Base-by-base conservation (phyloP, 164 flowering plant genomes). In the Berberis vulgaris region DNA sequence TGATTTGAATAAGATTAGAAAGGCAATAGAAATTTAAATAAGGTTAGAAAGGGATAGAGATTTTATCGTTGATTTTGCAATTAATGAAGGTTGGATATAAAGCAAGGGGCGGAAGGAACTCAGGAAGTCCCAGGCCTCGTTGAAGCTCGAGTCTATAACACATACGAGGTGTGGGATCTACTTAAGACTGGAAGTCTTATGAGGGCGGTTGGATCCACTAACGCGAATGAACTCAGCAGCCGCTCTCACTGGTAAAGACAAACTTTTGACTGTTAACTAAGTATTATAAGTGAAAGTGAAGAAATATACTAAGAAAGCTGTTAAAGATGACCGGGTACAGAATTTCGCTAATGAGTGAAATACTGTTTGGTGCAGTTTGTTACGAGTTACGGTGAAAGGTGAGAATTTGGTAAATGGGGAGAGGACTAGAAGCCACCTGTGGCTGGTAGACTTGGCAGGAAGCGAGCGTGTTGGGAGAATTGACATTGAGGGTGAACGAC, bases 361-460 rank as follows among this genome's bases (percentile, higher is more conserved):
- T 12, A 39, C 49, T 4, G 9, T 63, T 43, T 54, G 3, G 41
- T 73, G 76, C 67, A 91, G 97, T 73, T 77, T 89, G 82, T 57
- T 89, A 76, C 76, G 92, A 54, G 89, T 91, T 64, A 82, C 84
- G 13, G 86, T 89, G 12, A 77, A 71, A 68, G 92, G 86, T 26
- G 84, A 86, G 73, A 86, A 81, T 63, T 42, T 84, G 60, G 67
- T 91, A 3, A 83, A 77, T 77, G 89, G 91, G 11, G 83, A 83
- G 61, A 83, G 73, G 70, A 83, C 93, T n/a, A 85, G 65, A 65
- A 87, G 93, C 74, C 84, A 84, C 59, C 89, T 89, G 49, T 89
- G 96, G 96, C 74, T 89, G 57, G 93, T 89, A 13, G 96, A 89
- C 69, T 79, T 89, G 76, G 96, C 96, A 45, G 96, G 96, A 43